Base-by-base conservation (phyloP, 2,329 filamentous ascomycete species). In the Pyricularia grisea region DNA sequence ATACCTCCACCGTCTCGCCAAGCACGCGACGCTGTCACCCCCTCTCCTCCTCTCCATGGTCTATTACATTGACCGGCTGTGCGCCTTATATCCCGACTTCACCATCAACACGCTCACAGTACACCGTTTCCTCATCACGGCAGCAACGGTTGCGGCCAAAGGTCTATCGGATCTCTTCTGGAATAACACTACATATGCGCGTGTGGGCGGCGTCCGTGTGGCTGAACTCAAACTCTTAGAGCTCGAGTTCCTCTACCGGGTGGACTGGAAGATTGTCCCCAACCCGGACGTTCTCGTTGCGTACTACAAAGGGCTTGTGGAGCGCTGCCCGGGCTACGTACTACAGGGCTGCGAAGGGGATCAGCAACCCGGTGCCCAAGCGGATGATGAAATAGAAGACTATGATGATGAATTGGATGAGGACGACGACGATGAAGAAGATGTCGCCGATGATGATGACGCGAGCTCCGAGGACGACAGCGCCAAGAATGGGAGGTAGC, bases 21-120 rank as follows among this genome's bases (percentile, higher is more conserved):
- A 93, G 70, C 95, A 99, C 77, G 95, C 95, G 30, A 97, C 94
- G 0, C 85, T 99, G 3, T 93, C 93, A 7, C 94, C 95, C 14
- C 94, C 95, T 0, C 90, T 99, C 67, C 85, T 99, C n/a, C 87
- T 99, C 50, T 95, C 94, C 74, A 98, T 99, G 93, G 95, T 99
- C 69, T 99, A 96, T 77, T 99, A 98, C 76, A 98, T 99, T 75
- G 95, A 99, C 80, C 90, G 93, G 36, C 85, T 99, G 27, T 99
- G 94, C 79, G 90, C 92, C 12, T 84, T 97, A 70, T 99, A 97
- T 77, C 91, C 92, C 3, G 92, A 94, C 65, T 99, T 99, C 78
- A 97, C 94, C 31, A 96, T 99, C 74, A 97, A 94, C 77, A 97
- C 93, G 65, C 84, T 99, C 25, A 99, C 95, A 0, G 94, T 99